Evolutionary conservation across 441 rosid genomes (phyloP), one percentile per base, ranked within the genome.

Genomic region (Pelargonium fulgidum): DNA sequence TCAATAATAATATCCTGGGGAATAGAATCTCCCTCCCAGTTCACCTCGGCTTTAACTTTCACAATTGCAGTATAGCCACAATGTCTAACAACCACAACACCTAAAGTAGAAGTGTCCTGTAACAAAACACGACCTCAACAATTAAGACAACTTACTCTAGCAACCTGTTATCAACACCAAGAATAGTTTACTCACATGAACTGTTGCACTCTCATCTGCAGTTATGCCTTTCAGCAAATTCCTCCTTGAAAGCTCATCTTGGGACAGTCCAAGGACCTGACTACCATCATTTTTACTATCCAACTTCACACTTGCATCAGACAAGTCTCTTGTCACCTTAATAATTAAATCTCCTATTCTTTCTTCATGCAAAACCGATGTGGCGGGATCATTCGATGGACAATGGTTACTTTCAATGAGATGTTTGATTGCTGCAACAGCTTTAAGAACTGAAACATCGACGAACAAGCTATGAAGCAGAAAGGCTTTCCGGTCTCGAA

Each of bases 211-310:
- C 80, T 89, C 95, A 67, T 89, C 92, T 56, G 95, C 92, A 71
- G 92, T 89, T 78, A 89, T 89, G 80, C 92, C 95, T 79, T 87
- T 89, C 52, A 87, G 85, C 78, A 89, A 84, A 83, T 89, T 89
- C 68, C 92, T 80, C 69, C 67, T 79, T 22, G 88, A 74, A 52
- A 89, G 90, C 68, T 87, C 87, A 13, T 83, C 87, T 70, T 75
- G 80, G 68, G 95, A 79, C 69, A 84, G 76, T 67, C 81, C 85
- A 47, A 89, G 85, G 68, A 87, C 89, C 79, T 16, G 81, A 79
- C 77, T 77, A 67, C 92, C 95, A 62, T 89, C 95, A 73, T 81
- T 85, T 80, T 89, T 89, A 66, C 88, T 71, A 65, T 87, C 90
- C 80, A 83, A 62, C 76, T 87, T 89, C 59, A 70, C 61, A 81